Conservation (phyloP, 1,139 yeast genomes). For the Geotrichum klebahnii region DNA sequence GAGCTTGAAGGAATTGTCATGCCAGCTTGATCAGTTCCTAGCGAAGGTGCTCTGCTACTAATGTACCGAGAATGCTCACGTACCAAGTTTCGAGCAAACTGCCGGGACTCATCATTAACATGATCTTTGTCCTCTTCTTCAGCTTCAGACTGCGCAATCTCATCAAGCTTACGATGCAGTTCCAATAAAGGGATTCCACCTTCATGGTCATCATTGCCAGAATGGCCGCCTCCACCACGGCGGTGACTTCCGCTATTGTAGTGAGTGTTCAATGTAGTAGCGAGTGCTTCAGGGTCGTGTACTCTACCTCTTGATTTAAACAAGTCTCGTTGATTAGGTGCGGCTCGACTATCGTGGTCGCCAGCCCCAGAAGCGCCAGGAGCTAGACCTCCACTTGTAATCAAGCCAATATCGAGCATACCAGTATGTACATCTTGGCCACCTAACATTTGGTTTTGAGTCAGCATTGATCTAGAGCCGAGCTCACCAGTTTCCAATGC, state of each 20-base stretch:
- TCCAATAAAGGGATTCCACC: constrained; percentile 31
- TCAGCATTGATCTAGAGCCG: constrained; percentile 7
- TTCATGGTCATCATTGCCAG: constrained; percentile 1
- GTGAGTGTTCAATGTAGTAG: constrained; percentile 13
- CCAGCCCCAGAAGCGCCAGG: constrained; percentile 32
- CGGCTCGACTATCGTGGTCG: constrained; percentile 10
- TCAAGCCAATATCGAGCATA: constrained; percentile 31
- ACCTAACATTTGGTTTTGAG: neutral
- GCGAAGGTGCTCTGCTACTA: constrained; percentile 12
- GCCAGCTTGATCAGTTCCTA: neutral
- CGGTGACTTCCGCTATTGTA: constrained; percentile 6
- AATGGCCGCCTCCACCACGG: constrained; percentile 13
- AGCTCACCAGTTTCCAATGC: constrained; percentile 4
- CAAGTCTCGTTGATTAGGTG: constrained; percentile 4
- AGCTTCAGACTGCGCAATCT: constrained; percentile 25
- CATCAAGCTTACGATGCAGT: constrained; percentile 28
- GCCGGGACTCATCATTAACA: neutral
- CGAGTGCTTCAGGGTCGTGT: constrained; percentile 14
- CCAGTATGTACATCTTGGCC: constrained; percentile 7
- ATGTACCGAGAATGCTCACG: constrained; percentile 17
- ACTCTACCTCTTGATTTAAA: neutral
- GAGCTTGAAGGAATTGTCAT: constrained; percentile 12
- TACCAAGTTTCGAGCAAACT: constrained; percentile 17
- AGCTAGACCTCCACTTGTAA: constrained; percentile 34
- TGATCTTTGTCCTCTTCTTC: neutral